phyloP scores from a whole-genome alignment of 208 protist species.

The Vickermania spadyakhi region DNA sequence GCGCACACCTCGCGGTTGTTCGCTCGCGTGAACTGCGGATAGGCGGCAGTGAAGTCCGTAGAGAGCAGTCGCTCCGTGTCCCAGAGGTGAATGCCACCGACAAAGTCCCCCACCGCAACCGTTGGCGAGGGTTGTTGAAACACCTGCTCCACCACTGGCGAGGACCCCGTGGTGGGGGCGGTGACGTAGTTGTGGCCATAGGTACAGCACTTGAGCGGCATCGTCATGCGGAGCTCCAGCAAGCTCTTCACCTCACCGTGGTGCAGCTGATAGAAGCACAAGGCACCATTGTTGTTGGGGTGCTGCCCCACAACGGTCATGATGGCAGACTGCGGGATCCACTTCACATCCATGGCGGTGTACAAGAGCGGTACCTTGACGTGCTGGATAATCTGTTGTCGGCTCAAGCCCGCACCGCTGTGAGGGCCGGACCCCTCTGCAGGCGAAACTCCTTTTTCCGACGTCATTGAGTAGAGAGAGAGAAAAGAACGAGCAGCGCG shows the following conservation, averaged over 20 bases:
- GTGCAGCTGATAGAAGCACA: conserved; percentile 72
- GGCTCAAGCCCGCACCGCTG: too few relatives aligned
- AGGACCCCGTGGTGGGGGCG: background rate
- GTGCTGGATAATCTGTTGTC: conserved; percentile 91
- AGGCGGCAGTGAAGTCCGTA: background rate
- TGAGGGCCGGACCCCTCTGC: too few relatives aligned
- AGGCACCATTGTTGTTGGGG: conserved; percentile 78
- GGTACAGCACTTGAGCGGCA: conserved; percentile 89
- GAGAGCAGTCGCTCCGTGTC: conserved; percentile 49
- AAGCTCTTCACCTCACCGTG: conserved; percentile 61
- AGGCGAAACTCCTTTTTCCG: too few relatives aligned
- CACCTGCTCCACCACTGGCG: conserved; percentile 2
- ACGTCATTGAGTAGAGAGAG: too few relatives aligned
- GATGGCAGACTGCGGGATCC: conserved; percentile 78
- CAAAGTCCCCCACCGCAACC: conserved; percentile 83
- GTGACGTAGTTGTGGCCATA: conserved; percentile 56
- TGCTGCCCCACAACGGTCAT: conserved; percentile 80
- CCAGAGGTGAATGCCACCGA: conserved; percentile 72
- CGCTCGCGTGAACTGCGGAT: conserved; percentile 22
- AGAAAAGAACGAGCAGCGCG: too few relatives aligned
- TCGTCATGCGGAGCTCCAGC: conserved; percentile 35
- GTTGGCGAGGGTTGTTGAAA: conserved; percentile 8
- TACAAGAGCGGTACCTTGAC: conserved; percentile 83
- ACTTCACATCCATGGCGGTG: conserved; percentile 86
- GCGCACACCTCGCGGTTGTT: background rate